Evolutionary conservation across 2,329 filamentous ascomycete species (phyloP).

Genomic region (Aspergillus calidoustus): DNA sequence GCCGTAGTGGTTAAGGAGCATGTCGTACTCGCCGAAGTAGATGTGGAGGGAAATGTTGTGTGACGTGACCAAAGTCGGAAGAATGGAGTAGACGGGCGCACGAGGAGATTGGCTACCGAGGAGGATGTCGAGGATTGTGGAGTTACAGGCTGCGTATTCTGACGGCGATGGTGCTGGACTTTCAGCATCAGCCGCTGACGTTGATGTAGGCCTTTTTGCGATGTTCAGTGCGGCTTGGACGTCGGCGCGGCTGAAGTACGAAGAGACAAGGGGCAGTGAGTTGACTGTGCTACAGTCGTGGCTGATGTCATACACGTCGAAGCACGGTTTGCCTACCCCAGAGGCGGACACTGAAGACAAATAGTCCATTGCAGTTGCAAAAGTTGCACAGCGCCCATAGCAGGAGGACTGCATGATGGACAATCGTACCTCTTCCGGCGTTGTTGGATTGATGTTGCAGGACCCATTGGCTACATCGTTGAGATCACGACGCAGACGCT

Average conservation of each 20-base stretch:
- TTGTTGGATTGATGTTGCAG: constrained; percentile 34
- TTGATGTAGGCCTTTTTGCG: not conserved
- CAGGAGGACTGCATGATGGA: constrained; percentile 42
- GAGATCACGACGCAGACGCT: constrained; percentile 12
- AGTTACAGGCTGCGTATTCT: constrained; percentile 32
- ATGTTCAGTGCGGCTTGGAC: constrained; percentile 41
- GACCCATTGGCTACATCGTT: constrained; percentile 20
- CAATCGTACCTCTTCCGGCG: constrained; percentile 27
- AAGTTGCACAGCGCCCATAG: constrained; percentile 42
- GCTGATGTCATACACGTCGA: constrained; percentile 41
- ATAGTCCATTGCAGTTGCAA: constrained; percentile 40
- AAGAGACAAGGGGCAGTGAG: constrained; percentile 27
- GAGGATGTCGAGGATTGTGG: constrained; percentile 33
- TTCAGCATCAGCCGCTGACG: not conserved
- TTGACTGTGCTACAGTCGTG: constrained; percentile 36
- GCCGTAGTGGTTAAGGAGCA: constrained; percentile 45
- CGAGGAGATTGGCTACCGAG: constrained; percentile 26
- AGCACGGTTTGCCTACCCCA: constrained; percentile 29
- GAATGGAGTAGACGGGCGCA: constrained; percentile 38
- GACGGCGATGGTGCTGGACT: constrained; percentile 14
- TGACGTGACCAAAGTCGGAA: constrained; percentile 37
- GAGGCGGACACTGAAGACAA: constrained; percentile 25
- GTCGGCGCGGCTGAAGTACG: constrained; percentile 40
- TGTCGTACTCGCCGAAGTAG: constrained; percentile 44
- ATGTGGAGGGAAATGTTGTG: constrained; percentile 41